Percentiles rank a stretch among this genome's conserved stretches.
Evolutionary conservation across 2,329 filamentous ascomycete species (phyloP).

Genomic region (Hymenotorrendiella dingleyae): DNA sequence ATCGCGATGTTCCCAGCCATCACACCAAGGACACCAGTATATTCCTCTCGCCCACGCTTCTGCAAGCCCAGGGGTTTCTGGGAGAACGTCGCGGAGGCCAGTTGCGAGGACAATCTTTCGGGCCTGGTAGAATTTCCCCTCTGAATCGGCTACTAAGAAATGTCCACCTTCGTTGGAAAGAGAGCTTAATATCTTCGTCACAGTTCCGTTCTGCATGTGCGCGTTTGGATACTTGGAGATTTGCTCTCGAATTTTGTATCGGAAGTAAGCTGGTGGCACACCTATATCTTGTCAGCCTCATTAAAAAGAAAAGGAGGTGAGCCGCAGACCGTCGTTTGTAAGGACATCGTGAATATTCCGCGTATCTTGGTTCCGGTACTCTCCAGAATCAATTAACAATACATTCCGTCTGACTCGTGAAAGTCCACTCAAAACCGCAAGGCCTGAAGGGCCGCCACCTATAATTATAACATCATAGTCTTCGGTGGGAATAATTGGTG

Average conservation of each 20-base stretch:
- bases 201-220: constrained; percentile 45
- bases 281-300: constrained; percentile 24
- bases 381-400: constrained; percentile 37
- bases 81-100: constrained; percentile 45
- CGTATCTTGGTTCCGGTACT: constrained; percentile 37
- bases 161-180: constrained; percentile 34
- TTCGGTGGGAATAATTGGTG: background rate
- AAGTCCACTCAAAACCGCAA: constrained; percentile 34
- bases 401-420: constrained; percentile 33
- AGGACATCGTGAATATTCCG: constrained; percentile 41
- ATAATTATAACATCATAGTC: constrained; percentile 30
- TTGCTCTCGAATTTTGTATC: constrained; percentile 35
- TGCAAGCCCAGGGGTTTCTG: constrained; percentile 45
- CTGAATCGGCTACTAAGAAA: constrained; percentile 39
- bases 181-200: constrained; percentile 35
- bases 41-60: constrained; percentile 55
- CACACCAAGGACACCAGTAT: constrained; percentile 61
- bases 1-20: constrained; percentile 55
- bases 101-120: constrained; percentile 50
- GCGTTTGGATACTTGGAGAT: constrained; percentile 46
- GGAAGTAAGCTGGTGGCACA: constrained; percentile 29
- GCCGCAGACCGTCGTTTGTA: constrained; percentile 29
- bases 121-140: constrained; percentile 35
- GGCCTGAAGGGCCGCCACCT: constrained; percentile 38
- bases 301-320: background rate